phyloP scores from a whole-genome alignment of 441 rosid genomes.

The Heliophila coronopifolia region DNA sequence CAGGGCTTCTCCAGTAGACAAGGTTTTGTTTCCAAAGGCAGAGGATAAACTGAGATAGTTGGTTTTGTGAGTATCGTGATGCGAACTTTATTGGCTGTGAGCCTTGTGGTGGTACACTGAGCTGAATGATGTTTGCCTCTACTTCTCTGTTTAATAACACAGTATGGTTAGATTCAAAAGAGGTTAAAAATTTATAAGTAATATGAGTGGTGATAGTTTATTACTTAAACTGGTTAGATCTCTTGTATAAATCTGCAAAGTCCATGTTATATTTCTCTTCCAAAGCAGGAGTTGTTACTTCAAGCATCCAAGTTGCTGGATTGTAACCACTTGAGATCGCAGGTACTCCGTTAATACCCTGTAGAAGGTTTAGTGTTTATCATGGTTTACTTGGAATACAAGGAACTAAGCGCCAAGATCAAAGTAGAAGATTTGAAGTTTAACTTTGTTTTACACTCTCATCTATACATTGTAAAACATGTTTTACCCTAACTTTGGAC shows the following conservation, averaged over 20 bases:
- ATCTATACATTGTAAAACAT: no score
- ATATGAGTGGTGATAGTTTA: not conserved
- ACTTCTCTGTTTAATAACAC: slow-evolving; percentile 43
- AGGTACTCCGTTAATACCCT: slow-evolving; percentile 51
- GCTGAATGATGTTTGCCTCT: slow-evolving; percentile 49
- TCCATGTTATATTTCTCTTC: slow-evolving; percentile 44
- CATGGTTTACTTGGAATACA: not conserved
- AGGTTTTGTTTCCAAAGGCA: slow-evolving; percentile 80
- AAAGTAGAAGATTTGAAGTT: no score
- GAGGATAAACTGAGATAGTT: slow-evolving; percentile 47
- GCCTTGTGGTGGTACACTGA: slow-evolving; percentile 58
- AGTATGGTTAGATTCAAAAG: not conserved
- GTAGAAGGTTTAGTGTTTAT: not conserved
- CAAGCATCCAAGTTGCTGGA: slow-evolving; percentile 87
- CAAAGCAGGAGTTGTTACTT: slow-evolving; percentile 51
- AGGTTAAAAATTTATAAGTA: not conserved
- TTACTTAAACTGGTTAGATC: slow-evolving; percentile 52
- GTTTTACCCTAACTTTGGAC: no score
- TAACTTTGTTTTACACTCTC: no score
- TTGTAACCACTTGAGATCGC: slow-evolving; percentile 51
- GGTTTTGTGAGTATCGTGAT: slow-evolving; percentile 51
- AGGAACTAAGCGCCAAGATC: not conserved
- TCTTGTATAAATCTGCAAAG: slow-evolving; percentile 48
- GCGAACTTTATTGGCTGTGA: slow-evolving; percentile 53
- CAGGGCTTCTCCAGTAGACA: slow-evolving; percentile 95